Conservation (phyloP, 2,329 filamentous ascomycete species). For the Xenosphaeropsis pyriputrescens region DNA sequence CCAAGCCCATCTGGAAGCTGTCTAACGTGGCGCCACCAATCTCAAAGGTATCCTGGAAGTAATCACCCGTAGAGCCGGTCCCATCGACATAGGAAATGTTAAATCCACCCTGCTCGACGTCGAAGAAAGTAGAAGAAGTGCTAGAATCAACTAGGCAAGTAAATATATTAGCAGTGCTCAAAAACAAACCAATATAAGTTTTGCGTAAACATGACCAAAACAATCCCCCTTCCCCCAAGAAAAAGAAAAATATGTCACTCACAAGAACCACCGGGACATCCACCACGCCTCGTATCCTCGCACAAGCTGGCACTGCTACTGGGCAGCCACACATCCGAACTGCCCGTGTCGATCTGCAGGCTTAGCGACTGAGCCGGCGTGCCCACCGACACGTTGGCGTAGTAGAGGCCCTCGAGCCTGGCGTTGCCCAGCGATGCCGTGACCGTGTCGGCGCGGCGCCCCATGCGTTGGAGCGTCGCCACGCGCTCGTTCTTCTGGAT, state of each 20-base stretch:
- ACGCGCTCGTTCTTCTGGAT: background rate
- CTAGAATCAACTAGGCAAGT: constrained; percentile 27
- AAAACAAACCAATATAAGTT: no score
- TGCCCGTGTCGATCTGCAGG: constrained; percentile 47
- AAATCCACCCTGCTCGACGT: constrained; percentile 29
- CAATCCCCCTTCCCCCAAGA: no score
- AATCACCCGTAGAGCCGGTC: constrained; percentile 37
- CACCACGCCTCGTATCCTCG: constrained; percentile 16
- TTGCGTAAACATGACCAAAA: no score
- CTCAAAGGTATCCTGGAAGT: constrained; percentile 38
- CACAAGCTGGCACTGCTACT: constrained; percentile 18
- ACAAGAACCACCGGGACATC: constrained; percentile 32
- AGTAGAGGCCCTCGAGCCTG: constrained; percentile 22
- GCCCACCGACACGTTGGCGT: constrained; percentile 39
- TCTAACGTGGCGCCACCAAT: constrained; percentile 33
- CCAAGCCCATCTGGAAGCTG: constrained; percentile 39
- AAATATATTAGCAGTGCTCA: background rate
- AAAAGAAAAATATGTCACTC: constrained; percentile 13
- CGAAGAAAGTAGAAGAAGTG: constrained; percentile 31
- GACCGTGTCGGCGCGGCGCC: background rate
- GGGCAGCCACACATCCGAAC: constrained; percentile 44
- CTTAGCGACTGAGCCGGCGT: constrained; percentile 38
- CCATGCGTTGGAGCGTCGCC: constrained; percentile 1
- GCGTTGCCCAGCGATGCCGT: constrained; percentile 2
- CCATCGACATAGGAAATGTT: constrained; percentile 46